phyloP scores from a whole-genome alignment of 2,329 filamentous ascomycete species.

The Hymenoscyphus linearis region DNA sequence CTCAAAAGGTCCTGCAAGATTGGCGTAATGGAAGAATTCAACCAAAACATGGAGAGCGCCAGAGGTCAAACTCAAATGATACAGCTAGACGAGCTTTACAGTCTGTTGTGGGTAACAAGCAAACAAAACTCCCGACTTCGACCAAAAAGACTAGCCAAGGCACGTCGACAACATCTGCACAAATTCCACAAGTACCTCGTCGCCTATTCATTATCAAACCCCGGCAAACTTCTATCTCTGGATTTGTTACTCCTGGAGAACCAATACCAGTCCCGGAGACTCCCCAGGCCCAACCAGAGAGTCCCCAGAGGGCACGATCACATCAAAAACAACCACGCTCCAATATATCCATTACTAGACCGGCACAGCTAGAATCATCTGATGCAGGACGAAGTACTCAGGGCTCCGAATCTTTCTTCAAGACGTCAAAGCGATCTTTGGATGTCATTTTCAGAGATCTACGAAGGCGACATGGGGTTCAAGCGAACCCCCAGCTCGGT shows the following conservation, averaged over 20 bases:
- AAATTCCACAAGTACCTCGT: conserved; percentile 4
- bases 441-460: conserved; percentile 48
- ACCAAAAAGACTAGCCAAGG: not conserved
- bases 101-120: conserved; percentile 20
- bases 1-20: conserved; percentile 44
- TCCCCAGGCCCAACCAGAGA: not conserved
- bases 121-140: conserved; percentile 13
- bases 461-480: conserved; percentile 29
- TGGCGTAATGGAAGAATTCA: conserved; percentile 43
- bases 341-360: conserved; percentile 30
- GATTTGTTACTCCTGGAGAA: conserved; percentile 29
- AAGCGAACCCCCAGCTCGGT: conserved; percentile 34
- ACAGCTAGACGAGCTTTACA: conserved; percentile 12
- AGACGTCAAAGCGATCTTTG: conserved; percentile 46
- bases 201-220: conserved; percentile 20
- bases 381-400: conserved; percentile 33
- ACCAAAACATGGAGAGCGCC: conserved; percentile 9
- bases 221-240: conserved; percentile 25
- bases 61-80: not conserved
- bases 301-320: not conserved
- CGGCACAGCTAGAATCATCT: conserved; percentile 52
- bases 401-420: conserved; percentile 38
- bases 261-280: not conserved
- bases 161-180: not conserved
- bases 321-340: not conserved